These are phyloP conservation scores for Chloranthus sessilifolius DNA, from an alignment of 164 flowering plant genomes.

Conservation along the genomic window DNA sequence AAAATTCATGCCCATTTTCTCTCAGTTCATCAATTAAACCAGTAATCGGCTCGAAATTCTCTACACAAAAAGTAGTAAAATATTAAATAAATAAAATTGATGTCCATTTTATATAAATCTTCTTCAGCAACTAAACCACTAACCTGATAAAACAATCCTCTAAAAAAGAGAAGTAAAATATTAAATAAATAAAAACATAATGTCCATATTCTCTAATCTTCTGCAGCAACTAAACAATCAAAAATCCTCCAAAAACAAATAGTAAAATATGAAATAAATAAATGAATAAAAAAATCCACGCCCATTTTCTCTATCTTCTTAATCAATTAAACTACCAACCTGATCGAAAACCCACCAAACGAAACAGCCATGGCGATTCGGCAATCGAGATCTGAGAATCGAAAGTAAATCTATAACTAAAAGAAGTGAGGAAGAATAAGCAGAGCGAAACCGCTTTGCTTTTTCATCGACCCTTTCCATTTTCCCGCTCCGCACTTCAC, in stretches of 20 bases:
- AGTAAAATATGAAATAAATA: too few species aligned
- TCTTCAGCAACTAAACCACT: too few species aligned
- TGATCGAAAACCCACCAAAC: conserved; percentile 47
- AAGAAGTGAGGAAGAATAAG: neutral
- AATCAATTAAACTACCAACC: conserved; percentile 40
- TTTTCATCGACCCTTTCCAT: conserved; percentile 6
- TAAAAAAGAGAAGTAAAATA: neutral
- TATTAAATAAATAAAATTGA: too few species aligned
- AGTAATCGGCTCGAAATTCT: too few species aligned
- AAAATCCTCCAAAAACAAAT: too few species aligned
- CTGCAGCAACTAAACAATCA: too few species aligned
- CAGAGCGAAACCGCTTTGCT: neutral
- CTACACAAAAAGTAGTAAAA: too few species aligned
- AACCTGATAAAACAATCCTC: neutral
- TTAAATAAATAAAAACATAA: neutral
- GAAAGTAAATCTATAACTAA: neutral
- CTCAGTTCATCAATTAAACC: too few species aligned
- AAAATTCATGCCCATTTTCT: neutral
- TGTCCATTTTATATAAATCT: too few species aligned
- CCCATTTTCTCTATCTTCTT: too few species aligned
- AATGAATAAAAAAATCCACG: too few species aligned
- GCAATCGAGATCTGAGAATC: neutral
- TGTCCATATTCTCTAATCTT: neutral
- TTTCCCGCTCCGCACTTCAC: conserved; percentile 25
- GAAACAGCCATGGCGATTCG: conserved; percentile 28